Conservation (phyloP, 2,329 filamentous ascomycete genomes). For the Beauveria sp. region DNA sequence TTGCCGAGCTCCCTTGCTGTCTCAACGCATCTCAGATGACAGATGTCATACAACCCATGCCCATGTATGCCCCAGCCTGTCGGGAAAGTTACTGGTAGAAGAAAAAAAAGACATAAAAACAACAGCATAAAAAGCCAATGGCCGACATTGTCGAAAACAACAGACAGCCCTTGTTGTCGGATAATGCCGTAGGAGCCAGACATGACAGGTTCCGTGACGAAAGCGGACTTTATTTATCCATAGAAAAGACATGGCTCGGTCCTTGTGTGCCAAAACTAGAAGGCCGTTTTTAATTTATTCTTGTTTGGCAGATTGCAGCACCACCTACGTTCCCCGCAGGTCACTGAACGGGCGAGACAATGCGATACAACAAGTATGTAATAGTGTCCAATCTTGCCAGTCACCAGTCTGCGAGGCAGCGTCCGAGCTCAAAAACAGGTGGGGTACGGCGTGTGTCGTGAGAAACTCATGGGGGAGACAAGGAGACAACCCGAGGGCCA, state of each 20-base stretch:
- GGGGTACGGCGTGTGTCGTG: neutral
- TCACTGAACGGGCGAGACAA: neutral
- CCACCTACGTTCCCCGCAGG: too few relatives aligned
- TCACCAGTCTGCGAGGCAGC: neutral
- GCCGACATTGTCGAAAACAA: too few relatives aligned
- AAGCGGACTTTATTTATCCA: too few relatives aligned
- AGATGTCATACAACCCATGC: neutral
- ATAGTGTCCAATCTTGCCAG: too few relatives aligned
- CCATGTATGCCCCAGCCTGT: too few relatives aligned
- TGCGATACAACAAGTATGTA: neutral
- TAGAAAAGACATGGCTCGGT: too few relatives aligned
- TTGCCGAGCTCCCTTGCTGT: neutral
- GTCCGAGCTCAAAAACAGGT: slow-evolving; percentile 4
- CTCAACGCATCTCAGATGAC: neutral
- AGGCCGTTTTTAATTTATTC: neutral
- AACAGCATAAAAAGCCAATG: too few relatives aligned
- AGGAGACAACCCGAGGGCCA: neutral
- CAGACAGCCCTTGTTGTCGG: too few relatives aligned
- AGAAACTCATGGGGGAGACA: neutral
- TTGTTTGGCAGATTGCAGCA: neutral
- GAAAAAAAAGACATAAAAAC: neutral
- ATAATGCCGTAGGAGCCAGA: too few relatives aligned
- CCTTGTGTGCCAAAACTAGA: neutral
- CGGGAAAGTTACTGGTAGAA: neutral
- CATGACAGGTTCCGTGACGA: too few relatives aligned